Conservation (phyloP, 2,329 filamentous ascomycete species). For the Sordariomycetes sp. region DNA sequence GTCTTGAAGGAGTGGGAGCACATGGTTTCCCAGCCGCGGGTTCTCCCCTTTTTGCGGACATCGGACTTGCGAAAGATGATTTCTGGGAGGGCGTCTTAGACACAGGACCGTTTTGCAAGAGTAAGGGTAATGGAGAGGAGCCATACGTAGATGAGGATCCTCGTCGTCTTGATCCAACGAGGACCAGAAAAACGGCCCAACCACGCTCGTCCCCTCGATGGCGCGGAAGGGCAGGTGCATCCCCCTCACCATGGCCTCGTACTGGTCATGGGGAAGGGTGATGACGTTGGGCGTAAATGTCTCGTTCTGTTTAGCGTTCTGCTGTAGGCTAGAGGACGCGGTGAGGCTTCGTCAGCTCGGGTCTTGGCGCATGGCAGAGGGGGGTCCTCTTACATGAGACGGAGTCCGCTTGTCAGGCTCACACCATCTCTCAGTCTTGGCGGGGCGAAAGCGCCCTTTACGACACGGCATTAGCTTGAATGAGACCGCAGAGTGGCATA, state of each 20-base stretch:
- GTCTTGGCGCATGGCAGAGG: neutral
- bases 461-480: neutral
- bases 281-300: slow-evolving; percentile 47
- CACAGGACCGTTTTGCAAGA: no score
- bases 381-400: slow-evolving; percentile 36
- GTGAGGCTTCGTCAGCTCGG: neutral
- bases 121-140: neutral
- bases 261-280: slow-evolving; percentile 37
- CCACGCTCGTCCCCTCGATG: slow-evolving; percentile 47
- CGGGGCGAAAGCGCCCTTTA: slow-evolving; percentile 42
- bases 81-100: neutral
- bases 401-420: slow-evolving; percentile 36
- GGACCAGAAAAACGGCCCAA: slow-evolving; percentile 55
- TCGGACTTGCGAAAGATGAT: slow-evolving; percentile 57
- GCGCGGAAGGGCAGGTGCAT: slow-evolving; percentile 43
- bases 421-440: slow-evolving; percentile 30
- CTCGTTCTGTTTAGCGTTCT: slow-evolving; percentile 42
- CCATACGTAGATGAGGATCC: slow-evolving; percentile 44
- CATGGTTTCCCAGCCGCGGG: slow-evolving; percentile 55
- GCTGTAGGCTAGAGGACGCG: slow-evolving; percentile 36
- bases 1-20: slow-evolving; percentile 45
- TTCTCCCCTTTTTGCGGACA: slow-evolving; percentile 52
- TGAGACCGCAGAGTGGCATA: neutral
- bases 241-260: slow-evolving; percentile 43
- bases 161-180: slow-evolving; percentile 44